Evolutionary conservation across 1,284 basidiomycete species (phyloP).

Genomic region (Fomes fomentarius): DNA sequence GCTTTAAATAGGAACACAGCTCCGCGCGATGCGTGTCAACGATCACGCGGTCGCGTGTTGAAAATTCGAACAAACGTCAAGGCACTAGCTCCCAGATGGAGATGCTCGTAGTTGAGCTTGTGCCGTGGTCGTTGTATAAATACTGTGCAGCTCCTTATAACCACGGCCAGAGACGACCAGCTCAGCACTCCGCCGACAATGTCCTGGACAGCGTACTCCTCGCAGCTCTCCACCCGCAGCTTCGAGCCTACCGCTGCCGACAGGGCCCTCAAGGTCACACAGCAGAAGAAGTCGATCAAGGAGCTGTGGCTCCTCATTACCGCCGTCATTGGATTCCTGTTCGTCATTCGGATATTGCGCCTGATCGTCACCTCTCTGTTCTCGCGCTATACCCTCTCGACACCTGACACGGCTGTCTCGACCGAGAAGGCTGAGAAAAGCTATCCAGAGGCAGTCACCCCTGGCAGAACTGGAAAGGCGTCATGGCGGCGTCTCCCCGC

Average conservation of each 20-base stretch:
- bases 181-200: constrained; percentile 13
- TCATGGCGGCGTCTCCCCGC: constrained; percentile 37
- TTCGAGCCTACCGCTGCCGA: constrained; percentile 31
- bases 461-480: constrained; percentile 26
- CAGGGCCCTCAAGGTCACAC: constrained; percentile 29
- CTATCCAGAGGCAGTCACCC: constrained; percentile 20
- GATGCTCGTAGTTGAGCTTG: constrained; percentile 1
- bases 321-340: constrained; percentile 42
- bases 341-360: constrained; percentile 36
- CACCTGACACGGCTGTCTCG: neutral
- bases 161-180: constrained; percentile 5
- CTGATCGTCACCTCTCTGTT: constrained; percentile 25
- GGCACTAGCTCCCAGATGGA: neutral
- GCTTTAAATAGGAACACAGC: constrained; percentile 14
- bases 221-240: constrained; percentile 17
- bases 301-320: constrained; percentile 42
- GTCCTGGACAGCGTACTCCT: constrained; percentile 16
- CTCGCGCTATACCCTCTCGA: neutral
- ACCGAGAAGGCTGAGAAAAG: constrained; percentile 25
- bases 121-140: constrained; percentile 23
- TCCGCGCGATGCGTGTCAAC: constrained; percentile 12
- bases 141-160: constrained; percentile 12
- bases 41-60: constrained; percentile 20
- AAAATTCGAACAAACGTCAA: constrained; percentile 14
- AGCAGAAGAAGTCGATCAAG: constrained; percentile 34